Evolutionary conservation across 176 grass and related monocot species (phyloP), one percentile per base, ranked within the genome.

Genomic region (Carex littledalei): DNA sequence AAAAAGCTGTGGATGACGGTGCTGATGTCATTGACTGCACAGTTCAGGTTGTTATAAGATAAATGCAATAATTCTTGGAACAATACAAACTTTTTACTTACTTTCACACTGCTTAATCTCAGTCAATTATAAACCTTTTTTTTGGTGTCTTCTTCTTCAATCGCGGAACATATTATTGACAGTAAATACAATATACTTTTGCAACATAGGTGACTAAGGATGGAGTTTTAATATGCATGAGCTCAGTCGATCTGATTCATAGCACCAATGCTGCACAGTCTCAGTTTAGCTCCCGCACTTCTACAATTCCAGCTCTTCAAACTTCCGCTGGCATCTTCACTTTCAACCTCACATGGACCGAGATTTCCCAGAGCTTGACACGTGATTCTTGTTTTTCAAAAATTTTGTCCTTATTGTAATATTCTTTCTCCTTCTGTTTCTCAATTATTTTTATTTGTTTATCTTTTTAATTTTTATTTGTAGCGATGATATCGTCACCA

Each of bases 11-110:
- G 59, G 32, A 65, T 24, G 94, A 91, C 56, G 92, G 92, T 32
- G 95, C 95, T 32, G 91, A 98, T 90, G 14, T 95, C 29, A 98
- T 98, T 69, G 95, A 98, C 80, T 98, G 95, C 80, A 64, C 80
- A 45, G 80, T 98, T 90, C 93, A 95, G 91, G 78, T 98, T 29
- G 91, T 86, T 52, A 57, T 55, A 54, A 77, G 32, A 57, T 55
- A 54, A 77, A 55, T 55, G 3, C 45, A 29, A 77, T 16, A 53
- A 2, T 26, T 75, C 10, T 10, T 24, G 71, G 41, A 75, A 13
- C 20, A 52, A 6, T 75, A 53, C 11, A 52, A 52, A 52, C 2
- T 75, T 75, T 52, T 6, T 75, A 53, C 62, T 64, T 64, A 29
- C 3, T 45, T 45, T 71, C 9, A 24, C 17, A 75, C n/a, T 13